Conservation (phyloP, 805 yeast genomes). For the Cyberlindnera saturnus region DNA sequence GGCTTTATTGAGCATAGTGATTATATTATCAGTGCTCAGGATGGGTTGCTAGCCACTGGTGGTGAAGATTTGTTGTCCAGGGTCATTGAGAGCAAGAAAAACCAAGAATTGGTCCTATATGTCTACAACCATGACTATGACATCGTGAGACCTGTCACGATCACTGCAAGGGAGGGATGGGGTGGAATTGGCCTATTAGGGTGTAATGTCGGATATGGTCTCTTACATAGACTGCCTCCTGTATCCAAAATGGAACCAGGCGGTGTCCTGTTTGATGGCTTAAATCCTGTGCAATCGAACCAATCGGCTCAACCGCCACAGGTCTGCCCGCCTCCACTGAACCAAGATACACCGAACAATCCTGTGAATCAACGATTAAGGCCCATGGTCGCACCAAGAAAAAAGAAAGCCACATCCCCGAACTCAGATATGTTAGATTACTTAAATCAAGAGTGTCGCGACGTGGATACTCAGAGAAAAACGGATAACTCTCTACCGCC, state of each 20-base stretch:
- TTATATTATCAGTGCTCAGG: constrained; percentile 82
- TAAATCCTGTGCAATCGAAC: constrained; percentile 1
- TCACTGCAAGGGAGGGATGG: constrained; percentile 67
- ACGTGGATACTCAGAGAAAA: constrained; percentile 29
- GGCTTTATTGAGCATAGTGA: constrained; percentile 83
- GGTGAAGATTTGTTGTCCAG: constrained; percentile 77
- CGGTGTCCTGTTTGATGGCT: constrained; percentile 33
- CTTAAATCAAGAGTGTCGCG: constrained; percentile 37
- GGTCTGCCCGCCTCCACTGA: not conserved
- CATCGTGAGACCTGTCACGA: constrained; percentile 78
- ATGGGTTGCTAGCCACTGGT: constrained; percentile 79
- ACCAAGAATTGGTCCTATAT: constrained; percentile 45
- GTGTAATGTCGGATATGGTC: constrained; percentile 92
- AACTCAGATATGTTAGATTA: constrained; percentile 30
- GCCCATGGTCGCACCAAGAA: constrained; percentile 7
- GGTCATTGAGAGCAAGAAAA: constrained; percentile 49
- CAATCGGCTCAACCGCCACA: not conserved
- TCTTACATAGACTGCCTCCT: constrained; percentile 79
- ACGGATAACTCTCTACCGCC: constrained; percentile 26
- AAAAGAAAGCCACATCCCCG: constrained; percentile 20
- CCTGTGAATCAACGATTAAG: not conserved
- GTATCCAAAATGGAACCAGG: constrained; percentile 38
- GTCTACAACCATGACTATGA: constrained; percentile 89
- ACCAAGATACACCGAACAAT: not conserved
- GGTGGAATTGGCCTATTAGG: constrained; percentile 85